Base-by-base conservation (phyloP, 2,329 filamentous ascomycete genomes). In the Aspergillus neotritici region DNA sequence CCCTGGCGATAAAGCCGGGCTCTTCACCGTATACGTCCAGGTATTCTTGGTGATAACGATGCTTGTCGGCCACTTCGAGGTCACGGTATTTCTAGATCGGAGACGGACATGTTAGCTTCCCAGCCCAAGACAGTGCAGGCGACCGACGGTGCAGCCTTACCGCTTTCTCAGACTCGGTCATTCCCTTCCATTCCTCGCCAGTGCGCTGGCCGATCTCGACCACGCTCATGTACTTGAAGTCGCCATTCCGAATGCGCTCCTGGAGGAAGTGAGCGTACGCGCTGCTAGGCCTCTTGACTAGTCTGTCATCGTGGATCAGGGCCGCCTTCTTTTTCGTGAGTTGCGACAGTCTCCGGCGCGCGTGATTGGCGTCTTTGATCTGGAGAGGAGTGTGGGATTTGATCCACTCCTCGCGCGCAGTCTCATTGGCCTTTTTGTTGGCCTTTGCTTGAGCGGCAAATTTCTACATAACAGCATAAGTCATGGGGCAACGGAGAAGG, bases 341-440 rank as follows among this genome's bases (percentile, higher is more conserved):
- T 17, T 47, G 55, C 1, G 43, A 41, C 7, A 72, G 58, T n/a
- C 40, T 50, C 21, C 31, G 46, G 31, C 82, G 77, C 9, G 82
- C 82, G 9, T 51, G 56, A 59, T 86, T 86, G 44, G 82, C 82
- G 3, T 68, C 46, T 35, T 66, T 67, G 52, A 86, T 83, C 55
- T 82, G 60, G 4, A 76, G 66, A 8, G 78, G 73, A 2, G 77
- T 77, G 55, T 81, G 63, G 3, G 61, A 64, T 28, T 73, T 60
- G 14, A 85, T 60, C 78, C 78, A 86, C 46, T 69, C 57, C 25
- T 74, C 65, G 56, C 74, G 75, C 11, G 65, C 67, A 14, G 65
- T 63, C 14, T 60, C 52, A 38, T 73, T 73, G 11, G 66, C 62
- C 32, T 65, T 68, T 14, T 60, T 71, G 51, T 70, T 73, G 46